A percentile compares a stretch with the other conserved stretches of the same genome.
These are phyloP conservation scores for Fusarium bactridioides DNA, from an alignment of 2,329 filamentous ascomycete species.

Conservation along the genomic window DNA sequence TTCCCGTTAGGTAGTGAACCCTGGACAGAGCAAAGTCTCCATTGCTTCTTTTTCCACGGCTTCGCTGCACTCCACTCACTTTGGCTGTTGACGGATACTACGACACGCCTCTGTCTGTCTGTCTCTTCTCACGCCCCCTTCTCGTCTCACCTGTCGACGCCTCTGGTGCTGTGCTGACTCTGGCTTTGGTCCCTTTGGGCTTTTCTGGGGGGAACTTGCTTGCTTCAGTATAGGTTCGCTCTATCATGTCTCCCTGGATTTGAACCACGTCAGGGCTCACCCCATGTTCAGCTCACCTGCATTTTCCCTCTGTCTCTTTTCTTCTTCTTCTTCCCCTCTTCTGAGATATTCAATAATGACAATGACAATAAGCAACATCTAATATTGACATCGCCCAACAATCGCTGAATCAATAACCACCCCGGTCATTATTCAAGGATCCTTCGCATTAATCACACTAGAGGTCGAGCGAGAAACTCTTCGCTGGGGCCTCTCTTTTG, in stretches of 20 bases:
- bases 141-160: conserved; percentile 32
- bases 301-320: conserved; percentile 21
- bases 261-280: conserved; percentile 31
- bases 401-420: conserved; percentile 8
- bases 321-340: conserved; percentile 15
- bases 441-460: conserved; percentile 30
- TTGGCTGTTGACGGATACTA: conserved; percentile 28
- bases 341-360: not conserved
- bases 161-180: conserved; percentile 20
- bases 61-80: conserved; percentile 30
- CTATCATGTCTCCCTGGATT: conserved; percentile 13
- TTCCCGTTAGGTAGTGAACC: conserved; percentile 3
- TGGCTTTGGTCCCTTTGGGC: conserved; percentile 18
- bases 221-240: conserved; percentile 1
- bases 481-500: conserved; percentile 36
- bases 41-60: conserved; percentile 36
- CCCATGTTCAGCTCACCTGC: conserved; percentile 32
- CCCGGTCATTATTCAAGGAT: not conserved
- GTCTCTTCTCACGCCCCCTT: conserved; percentile 8
- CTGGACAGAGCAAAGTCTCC: conserved; percentile 21
- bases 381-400: not conserved
- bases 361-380: not conserved
- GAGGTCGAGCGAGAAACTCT: conserved; percentile 28
- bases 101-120: not conserved
- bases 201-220: conserved; percentile 21